Conservation (phyloP, 2,329 filamentous ascomycete species). For the Ophiostoma tasmaniense region DNA sequence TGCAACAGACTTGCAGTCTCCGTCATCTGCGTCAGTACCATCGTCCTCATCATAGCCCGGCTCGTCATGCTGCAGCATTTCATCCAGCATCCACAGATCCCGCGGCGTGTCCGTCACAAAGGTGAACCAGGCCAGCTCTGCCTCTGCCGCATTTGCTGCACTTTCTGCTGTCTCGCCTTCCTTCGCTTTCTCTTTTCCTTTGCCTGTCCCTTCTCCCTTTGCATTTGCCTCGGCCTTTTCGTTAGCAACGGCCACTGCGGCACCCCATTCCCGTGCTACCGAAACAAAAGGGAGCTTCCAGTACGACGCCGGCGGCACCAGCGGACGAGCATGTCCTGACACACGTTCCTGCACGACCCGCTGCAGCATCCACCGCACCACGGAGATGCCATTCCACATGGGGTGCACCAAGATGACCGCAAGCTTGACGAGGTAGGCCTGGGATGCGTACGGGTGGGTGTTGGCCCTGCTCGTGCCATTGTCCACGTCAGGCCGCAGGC, state of each 20-base stretch:
- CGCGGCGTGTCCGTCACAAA: conserved; percentile 13
- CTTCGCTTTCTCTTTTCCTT: not conserved
- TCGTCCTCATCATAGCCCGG: not conserved
- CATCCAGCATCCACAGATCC: conserved; percentile 15
- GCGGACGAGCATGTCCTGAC: conserved; percentile 12
- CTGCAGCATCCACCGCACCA: conserved; percentile 20
- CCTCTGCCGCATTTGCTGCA: conserved; percentile 16
- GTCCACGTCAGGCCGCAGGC: conserved; percentile 13
- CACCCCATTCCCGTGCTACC: conserved; percentile 15
- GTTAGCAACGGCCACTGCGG: not conserved
- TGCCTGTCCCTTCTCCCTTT: not conserved
- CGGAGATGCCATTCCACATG: conserved; percentile 16
- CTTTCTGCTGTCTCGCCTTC: not conserved
- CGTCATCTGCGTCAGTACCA: not conserved
- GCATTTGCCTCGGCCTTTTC: not conserved
- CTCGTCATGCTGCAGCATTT: not conserved
- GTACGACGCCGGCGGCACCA: conserved; percentile 19
- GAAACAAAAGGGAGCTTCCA: conserved; percentile 11
- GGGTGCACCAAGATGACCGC: conserved; percentile 17
- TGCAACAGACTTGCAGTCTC: not conserved
- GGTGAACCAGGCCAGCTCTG: conserved; percentile 15
- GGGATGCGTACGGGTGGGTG: not conserved
- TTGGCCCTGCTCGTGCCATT: not conserved
- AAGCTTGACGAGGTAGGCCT: conserved; percentile 16
- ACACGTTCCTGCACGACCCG: conserved; percentile 18